Evolutionary conservation across 306 rosid genomes (phyloP).

Genomic region (Glycine tomentella): DNA sequence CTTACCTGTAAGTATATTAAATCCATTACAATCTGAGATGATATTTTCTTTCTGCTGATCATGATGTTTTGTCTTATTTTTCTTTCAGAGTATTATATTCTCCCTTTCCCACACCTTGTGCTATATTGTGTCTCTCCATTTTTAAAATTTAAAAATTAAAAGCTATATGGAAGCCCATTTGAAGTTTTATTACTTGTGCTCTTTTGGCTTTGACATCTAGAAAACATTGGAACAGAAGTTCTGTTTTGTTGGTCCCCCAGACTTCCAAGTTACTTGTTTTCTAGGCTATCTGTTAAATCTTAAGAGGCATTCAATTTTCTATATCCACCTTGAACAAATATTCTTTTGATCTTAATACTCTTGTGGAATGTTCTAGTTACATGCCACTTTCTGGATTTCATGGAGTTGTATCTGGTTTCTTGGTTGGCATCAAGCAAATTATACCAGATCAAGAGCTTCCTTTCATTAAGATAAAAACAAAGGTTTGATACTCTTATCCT

Average conservation of each 20-base stretch:
- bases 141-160: background rate
- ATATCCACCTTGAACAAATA: constrained; percentile 5
- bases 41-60: constrained; percentile 19
- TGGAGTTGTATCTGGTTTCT: constrained; percentile 81
- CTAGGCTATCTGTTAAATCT: constrained; percentile 28
- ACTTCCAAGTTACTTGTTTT: background rate
- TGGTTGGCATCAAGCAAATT: constrained; percentile 91
- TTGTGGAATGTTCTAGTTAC: constrained; percentile 58
- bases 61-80: constrained; percentile 24
- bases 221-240: background rate
- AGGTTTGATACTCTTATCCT: constrained; percentile 53
- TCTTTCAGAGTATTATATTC: constrained; percentile 21
- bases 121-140: constrained; percentile 10
- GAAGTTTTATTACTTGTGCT: constrained; percentile 4
- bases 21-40: constrained; percentile 29
- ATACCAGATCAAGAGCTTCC: constrained; percentile 91
- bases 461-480: constrained; percentile 64
- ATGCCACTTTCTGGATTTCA: constrained; percentile 84
- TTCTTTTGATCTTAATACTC: constrained; percentile 8
- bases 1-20: constrained; percentile 75
- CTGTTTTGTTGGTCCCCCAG: background rate
- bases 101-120: background rate
- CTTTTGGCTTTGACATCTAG: constrained; percentile 15
- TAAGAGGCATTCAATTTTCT: background rate
- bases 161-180: constrained; percentile 14